A percentile compares a stretch with the other conserved stretches of the same genome.
These are phyloP conservation scores for Mucor circinelloides DNA, from an alignment of 371 early-diverging fungal genomes.

Conservation along the genomic window DNA sequence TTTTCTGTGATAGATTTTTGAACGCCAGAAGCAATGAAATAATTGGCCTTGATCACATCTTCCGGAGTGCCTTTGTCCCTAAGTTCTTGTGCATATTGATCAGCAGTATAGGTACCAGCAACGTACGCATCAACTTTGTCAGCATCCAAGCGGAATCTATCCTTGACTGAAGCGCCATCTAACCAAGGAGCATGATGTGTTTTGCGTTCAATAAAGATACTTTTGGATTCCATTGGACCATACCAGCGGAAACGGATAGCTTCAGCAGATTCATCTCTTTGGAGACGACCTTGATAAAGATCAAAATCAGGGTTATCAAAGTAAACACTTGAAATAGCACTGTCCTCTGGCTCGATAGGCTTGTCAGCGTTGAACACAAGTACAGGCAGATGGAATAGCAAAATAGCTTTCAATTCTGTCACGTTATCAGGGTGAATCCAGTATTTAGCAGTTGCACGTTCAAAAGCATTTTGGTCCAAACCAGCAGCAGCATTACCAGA, in stretches of 20 bases:
- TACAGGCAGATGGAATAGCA: slow-evolving; percentile 95
- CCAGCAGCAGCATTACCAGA: slow-evolving; percentile 63
- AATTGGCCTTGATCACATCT: slow-evolving; percentile 72
- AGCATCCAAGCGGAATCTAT: slow-evolving; percentile 92
- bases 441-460: slow-evolving; percentile 92
- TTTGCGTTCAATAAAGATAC: slow-evolving; percentile 97
- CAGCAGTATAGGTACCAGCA: slow-evolving; percentile 79
- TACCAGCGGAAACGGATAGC: slow-evolving; percentile 93
- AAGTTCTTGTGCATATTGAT: slow-evolving; percentile 76
- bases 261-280: slow-evolving; percentile 92
- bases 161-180: slow-evolving; percentile 97
- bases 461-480: slow-evolving; percentile 70
- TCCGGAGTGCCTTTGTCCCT: slow-evolving; percentile 73
- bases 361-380: slow-evolving; percentile 85
- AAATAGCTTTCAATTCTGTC: slow-evolving; percentile 90
- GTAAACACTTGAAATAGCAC: slow-evolving; percentile 94
- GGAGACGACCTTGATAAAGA: slow-evolving; percentile 89
- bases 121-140: slow-evolving; percentile 87
- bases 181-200: slow-evolving; percentile 97
- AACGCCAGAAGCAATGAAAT: slow-evolving; percentile 79
- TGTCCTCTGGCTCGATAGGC: slow-evolving; percentile 68
- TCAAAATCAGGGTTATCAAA: slow-evolving; percentile 93
- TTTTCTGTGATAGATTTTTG: slow-evolving; percentile 78
- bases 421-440: slow-evolving; percentile 99
- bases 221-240: slow-evolving; percentile 56